phyloP scores from a whole-genome alignment of 345 rosid genomes.

The Eucalyptus dawsonii region DNA sequence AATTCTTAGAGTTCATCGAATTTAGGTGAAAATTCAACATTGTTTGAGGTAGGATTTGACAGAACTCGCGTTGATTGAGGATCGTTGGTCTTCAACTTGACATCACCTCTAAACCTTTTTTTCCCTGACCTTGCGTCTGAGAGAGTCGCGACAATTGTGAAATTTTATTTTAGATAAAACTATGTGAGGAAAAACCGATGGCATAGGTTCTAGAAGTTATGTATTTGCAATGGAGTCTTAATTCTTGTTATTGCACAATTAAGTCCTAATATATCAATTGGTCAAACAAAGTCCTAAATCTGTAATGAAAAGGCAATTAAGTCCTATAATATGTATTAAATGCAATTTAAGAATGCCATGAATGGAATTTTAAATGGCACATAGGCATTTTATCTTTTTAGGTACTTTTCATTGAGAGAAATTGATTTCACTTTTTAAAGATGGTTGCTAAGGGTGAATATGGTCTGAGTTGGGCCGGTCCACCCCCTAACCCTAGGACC shows the following conservation, averaged over 20 bases:
- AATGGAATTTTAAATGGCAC: neutral
- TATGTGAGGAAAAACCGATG: neutral
- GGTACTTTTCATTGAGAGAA: neutral
- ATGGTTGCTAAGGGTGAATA: neutral
- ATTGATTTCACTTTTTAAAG: neutral
- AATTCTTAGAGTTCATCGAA: neutral
- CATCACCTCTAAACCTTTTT: neutral
- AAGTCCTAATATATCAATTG: neutral
- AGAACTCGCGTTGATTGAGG: fast-evolving
- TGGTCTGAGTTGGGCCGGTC: too few species aligned
- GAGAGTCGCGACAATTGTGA: neutral
- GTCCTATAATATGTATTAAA: neutral
- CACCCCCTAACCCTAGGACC: too few species aligned
- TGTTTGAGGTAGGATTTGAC: fast-evolving
- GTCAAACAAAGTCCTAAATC: neutral
- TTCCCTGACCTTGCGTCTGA: fast-evolving
- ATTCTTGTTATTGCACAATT: neutral
- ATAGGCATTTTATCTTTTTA: neutral
- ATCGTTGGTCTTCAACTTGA: neutral
- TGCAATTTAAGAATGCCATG: neutral
- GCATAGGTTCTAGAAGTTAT: neutral
- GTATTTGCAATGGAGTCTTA: neutral
- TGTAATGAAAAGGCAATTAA: neutral
- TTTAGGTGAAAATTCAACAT: too few species aligned
- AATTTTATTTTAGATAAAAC: neutral